Percentiles rank a stretch among this genome's conserved stretches.
Evolutionary conservation across 306 rosid genomes (phyloP).

Genomic region (Mimosa pudica): DNA sequence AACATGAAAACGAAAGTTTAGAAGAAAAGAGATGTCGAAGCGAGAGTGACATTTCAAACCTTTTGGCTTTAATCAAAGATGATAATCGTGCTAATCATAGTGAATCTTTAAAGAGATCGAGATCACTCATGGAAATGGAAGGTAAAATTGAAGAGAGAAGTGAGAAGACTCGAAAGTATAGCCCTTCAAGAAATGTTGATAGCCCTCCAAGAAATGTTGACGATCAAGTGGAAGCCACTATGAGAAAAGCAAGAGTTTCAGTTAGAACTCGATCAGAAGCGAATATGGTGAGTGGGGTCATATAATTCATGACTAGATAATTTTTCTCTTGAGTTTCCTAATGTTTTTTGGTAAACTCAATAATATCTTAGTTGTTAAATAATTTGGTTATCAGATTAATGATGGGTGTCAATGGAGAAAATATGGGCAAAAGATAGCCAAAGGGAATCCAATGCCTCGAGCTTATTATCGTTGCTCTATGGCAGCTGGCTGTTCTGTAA

Average conservation of each 20-base stretch:
- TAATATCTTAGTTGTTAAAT: not conserved
- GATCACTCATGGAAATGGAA: constrained; percentile 41
- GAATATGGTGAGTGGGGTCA: constrained; percentile 51
- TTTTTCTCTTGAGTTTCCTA: not conserved
- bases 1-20: not conserved
- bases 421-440: constrained; percentile 92
- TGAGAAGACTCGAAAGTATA: constrained; percentile 53
- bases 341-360: not conserved
- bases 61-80: constrained; percentile 43
- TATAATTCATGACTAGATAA: not conserved
- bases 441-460: constrained; percentile 91
- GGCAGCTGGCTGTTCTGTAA: constrained; percentile 79
- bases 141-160: constrained; percentile 46
- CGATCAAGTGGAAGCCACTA: constrained; percentile 76
- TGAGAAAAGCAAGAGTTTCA: constrained; percentile 79
- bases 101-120: constrained; percentile 49
- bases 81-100: not conserved
- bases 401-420: constrained; percentile 99
- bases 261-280: constrained; percentile 84
- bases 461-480: constrained; percentile 90
- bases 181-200: constrained; percentile 53
- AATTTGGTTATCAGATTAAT: constrained; percentile 50
- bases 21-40: constrained; percentile 34
- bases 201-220: constrained; percentile 55
- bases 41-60: constrained; percentile 19